phyloP scores from a whole-genome alignment of 352 stramenopile species.

The Pythium volutum region DNA sequence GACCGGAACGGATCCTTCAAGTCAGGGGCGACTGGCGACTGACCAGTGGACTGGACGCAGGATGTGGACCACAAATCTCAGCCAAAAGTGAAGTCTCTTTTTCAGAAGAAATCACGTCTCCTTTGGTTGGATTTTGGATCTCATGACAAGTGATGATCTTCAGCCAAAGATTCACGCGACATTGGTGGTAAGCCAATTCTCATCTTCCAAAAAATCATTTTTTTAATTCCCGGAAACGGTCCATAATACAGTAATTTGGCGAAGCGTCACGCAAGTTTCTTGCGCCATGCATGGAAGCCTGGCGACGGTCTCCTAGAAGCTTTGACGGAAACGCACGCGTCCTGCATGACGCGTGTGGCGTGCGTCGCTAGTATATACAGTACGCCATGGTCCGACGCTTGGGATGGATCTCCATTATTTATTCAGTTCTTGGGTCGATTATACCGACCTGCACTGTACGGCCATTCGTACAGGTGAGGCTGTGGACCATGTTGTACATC shows the following conservation, averaged over 20 bases:
- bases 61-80: background rate
- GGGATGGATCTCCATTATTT: background rate
- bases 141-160: no score
- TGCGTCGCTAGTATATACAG: no score
- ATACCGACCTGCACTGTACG: no score
- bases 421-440: background rate
- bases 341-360: background rate
- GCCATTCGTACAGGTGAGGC: no score
- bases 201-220: no score
- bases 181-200: no score
- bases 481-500: no score
- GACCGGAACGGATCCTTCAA: no score
- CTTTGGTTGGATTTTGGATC: background rate
- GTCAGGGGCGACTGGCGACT: no score
- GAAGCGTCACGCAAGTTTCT: constrained; percentile 15
- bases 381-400: background rate
- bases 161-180: no score
- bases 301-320: constrained; percentile 10
- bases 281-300: constrained; percentile 7
- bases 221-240: background rate
- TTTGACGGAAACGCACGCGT: constrained; percentile 4
- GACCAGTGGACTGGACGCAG: background rate
- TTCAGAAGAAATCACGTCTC: constrained; percentile 4
- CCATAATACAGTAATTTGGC: background rate
- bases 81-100: constrained; percentile 9